Conservation (phyloP, 768 basidiomycete genomes). For the Boletus rubescentipes region DNA sequence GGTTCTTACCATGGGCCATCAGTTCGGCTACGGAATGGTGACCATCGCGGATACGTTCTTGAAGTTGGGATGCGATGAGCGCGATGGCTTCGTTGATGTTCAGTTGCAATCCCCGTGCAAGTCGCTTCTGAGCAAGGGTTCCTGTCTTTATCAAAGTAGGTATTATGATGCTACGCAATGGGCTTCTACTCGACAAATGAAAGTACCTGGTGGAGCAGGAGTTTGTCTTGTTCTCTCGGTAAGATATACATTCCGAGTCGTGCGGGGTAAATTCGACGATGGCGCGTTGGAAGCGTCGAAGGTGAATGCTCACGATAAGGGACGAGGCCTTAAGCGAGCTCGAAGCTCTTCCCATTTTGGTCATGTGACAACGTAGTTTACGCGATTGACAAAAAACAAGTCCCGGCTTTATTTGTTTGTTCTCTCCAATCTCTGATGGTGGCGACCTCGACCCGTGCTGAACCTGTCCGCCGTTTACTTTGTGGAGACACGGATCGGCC, state of each 20-base stretch:
- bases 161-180: background rate
- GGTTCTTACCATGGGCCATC: slow-evolving; percentile 89
- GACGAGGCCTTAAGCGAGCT: background rate
- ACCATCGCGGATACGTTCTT: slow-evolving; percentile 94
- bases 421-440: slow-evolving; percentile 1
- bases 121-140: slow-evolving; percentile 87
- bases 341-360: background rate
- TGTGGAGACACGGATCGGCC: background rate
- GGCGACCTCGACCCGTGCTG: background rate
- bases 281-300: background rate
- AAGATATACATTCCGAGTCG: slow-evolving; percentile 72
- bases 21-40: slow-evolving; percentile 78
- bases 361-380: slow-evolving; percentile 14
- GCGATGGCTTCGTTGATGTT: slow-evolving; percentile 88
- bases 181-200: background rate
- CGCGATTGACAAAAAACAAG: background rate
- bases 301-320: slow-evolving; percentile 6
- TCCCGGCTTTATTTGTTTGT: background rate
- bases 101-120: slow-evolving; percentile 87
- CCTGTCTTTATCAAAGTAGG: slow-evolving; percentile 56
- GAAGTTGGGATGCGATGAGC: slow-evolving; percentile 87
- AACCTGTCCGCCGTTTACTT: background rate
- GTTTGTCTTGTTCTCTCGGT: slow-evolving; percentile 74
- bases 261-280: background rate
- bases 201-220: slow-evolving; percentile 67